Conservation (phyloP, 2,329 filamentous ascomycete species). For the Fusarium foetens region DNA sequence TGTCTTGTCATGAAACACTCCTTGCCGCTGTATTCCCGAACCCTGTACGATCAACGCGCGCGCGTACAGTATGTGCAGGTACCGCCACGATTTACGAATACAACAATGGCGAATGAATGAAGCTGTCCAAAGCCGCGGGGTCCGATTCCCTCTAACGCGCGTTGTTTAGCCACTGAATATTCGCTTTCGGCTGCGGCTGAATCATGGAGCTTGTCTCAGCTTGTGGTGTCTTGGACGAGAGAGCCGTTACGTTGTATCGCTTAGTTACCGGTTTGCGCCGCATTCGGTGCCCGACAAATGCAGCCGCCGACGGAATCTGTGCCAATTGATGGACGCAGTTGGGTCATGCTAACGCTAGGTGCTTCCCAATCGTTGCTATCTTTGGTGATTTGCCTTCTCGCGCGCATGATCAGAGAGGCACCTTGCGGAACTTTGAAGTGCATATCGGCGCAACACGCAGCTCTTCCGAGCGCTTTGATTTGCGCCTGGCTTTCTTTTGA, state of each 20-base stretch:
- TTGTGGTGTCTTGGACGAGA: not conserved
- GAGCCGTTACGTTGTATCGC: not conserved
- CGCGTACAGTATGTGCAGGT: not conserved
- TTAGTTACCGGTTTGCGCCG: not conserved
- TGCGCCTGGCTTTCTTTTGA: not conserved
- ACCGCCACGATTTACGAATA: constrained; percentile 1
- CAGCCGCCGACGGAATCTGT: not conserved
- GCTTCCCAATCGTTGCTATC: not conserved
- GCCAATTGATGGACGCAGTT: not conserved
- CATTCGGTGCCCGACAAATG: not conserved
- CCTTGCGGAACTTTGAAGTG: not conserved
- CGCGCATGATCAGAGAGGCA: not conserved
- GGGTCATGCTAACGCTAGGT: too few species aligned
- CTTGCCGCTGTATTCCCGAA: not conserved
- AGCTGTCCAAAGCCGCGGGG: not conserved
- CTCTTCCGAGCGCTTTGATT: not conserved
- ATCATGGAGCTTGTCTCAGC: not conserved
- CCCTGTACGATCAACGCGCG: not conserved
- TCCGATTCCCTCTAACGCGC: not conserved
- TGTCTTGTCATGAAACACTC: not conserved
- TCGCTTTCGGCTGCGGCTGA: not conserved
- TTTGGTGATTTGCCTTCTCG: not conserved
- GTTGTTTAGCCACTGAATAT: not conserved
- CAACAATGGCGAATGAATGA: not conserved
- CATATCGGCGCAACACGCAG: not conserved